Conservation (phyloP, 2,329 filamentous ascomycete genomes). For the Colletotrichum spaethianum region DNA sequence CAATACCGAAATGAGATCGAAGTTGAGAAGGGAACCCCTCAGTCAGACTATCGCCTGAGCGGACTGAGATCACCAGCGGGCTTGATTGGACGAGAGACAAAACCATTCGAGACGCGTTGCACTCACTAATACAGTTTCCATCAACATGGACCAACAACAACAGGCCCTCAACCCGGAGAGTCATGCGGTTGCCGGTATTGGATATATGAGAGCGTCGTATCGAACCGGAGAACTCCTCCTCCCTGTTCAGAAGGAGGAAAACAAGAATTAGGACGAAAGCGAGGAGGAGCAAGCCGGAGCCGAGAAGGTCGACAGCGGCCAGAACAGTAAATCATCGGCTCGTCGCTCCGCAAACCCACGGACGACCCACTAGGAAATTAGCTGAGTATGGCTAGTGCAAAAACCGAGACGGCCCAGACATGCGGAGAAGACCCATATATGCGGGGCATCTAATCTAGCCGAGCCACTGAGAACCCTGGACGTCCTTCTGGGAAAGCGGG, state of each 20-base stretch:
- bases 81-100: constrained; percentile 21
- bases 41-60: not conserved
- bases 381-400: not conserved
- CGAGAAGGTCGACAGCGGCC: not conserved
- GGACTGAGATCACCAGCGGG: not conserved
- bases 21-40: constrained; percentile 11
- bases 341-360: constrained; percentile 36
- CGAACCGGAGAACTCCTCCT: not conserved
- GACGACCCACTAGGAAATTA: not conserved
- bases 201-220: constrained; percentile 27
- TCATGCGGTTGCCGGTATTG: constrained; percentile 32
- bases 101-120: constrained; percentile 5
- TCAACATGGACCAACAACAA: constrained; percentile 30
- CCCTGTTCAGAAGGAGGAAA: constrained; percentile 2
- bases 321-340: constrained; percentile 30
- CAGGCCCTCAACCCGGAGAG: constrained; percentile 35
- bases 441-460: constrained; percentile 14
- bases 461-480: constrained; percentile 20
- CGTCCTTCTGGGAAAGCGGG: constrained; percentile 27
- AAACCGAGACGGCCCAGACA: constrained; percentile 13
- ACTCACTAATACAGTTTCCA: constrained; percentile 10
- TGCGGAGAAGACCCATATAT: constrained; percentile 31
- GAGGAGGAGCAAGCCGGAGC: not conserved
- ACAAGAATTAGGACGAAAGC: not conserved
- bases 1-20: not conserved